phyloP scores from a whole-genome alignment of 2,329 filamentous ascomycete species.

The Pestalotiopsis sp. region DNA sequence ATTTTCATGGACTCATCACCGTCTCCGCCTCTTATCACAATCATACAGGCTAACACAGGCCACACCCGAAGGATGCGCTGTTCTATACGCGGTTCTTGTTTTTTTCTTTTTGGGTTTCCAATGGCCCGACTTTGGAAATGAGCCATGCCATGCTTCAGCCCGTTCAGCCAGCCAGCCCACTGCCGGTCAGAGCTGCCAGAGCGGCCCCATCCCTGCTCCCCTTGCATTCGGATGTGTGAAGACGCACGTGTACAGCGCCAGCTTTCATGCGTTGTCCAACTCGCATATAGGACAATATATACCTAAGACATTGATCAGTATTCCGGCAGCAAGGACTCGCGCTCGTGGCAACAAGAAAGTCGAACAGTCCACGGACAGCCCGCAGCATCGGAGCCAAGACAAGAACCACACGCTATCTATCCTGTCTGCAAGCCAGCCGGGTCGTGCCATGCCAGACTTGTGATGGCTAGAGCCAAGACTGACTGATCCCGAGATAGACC shows the following conservation, averaged over 20 bases:
- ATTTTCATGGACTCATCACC: too few relatives aligned
- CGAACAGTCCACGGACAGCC: neutral
- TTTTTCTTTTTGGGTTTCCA: too few relatives aligned
- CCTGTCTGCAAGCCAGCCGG: neutral
- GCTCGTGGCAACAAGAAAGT: neutral
- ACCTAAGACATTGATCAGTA: neutral
- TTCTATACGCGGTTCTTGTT: too few relatives aligned
- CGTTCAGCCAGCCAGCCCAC: too few relatives aligned
- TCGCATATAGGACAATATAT: neutral
- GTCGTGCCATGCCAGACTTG: neutral
- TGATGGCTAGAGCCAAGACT: neutral
- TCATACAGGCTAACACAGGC: too few relatives aligned
- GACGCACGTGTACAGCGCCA: slow-evolving; percentile 1
- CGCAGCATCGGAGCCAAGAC: neutral
- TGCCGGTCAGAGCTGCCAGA: too few relatives aligned
- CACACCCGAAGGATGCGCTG: too few relatives aligned
- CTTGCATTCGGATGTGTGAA: neutral
- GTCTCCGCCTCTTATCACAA: too few relatives aligned
- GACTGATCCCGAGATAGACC: neutral
- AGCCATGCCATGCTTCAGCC: too few relatives aligned
- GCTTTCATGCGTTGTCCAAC: neutral
- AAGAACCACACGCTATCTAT: neutral
- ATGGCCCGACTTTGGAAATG: too few relatives aligned
- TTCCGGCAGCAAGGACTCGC: neutral
- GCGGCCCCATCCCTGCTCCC: too few relatives aligned